Evolutionary conservation across 306 rosid genomes (phyloP).

Genomic region (Medicago truncatula): MtrunA17r5.0-ANR NC_053046.1:28436501-28437000

Average conservation of each 20-base stretch:
- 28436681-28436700: slow-evolving; percentile 99
- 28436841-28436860: slow-evolving; percentile 2
- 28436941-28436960: slow-evolving; percentile 15
- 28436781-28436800: background rate
- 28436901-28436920: background rate
- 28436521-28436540: slow-evolving; percentile 93
- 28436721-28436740: slow-evolving; percentile 75
- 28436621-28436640: slow-evolving; percentile 91
- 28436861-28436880: slow-evolving; percentile 33
- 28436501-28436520: slow-evolving; percentile 87
- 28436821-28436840: background rate
- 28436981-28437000: slow-evolving; percentile 38
- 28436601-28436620: slow-evolving; percentile 94
- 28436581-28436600: slow-evolving; percentile 99
- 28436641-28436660: slow-evolving; percentile 99
- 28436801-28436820: slow-evolving; percentile 15
- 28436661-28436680: slow-evolving; percentile 99
- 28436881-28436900: background rate
- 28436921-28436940: slow-evolving; percentile 18
- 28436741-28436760: slow-evolving; percentile 24
- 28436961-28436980: slow-evolving; percentile 10
- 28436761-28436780: background rate
- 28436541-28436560: slow-evolving; percentile 94
- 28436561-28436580: slow-evolving; percentile 90
- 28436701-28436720: slow-evolving; percentile 99